Evolutionary conservation across 208 protist species (phyloP), one percentile per base, ranked within the genome.

Genomic region (Angomonas ambiguus): DNA sequence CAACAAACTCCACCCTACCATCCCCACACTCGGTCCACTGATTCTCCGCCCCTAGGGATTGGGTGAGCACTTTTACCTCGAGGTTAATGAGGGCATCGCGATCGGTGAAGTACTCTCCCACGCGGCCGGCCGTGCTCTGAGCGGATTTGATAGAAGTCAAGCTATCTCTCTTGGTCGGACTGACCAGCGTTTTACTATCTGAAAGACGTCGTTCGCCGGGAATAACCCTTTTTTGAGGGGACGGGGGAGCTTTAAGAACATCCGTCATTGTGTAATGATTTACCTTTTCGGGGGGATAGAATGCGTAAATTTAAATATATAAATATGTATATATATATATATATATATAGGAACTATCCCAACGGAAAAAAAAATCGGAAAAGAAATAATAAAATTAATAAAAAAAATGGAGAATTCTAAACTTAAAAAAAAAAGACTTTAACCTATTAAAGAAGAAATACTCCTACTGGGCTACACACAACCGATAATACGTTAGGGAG

Each of bases 21-120:
- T 87, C 81, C 0, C 83, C 87, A 27, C 76, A 73, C 69, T 90
- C 76, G 0, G 55, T 71, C 84, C 87, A 93, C 71, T 88, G 74
- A 53, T 88, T 91, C 61, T 87, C 79, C 16, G 76, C 74, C 2
- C 87, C 87, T 20, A 93, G 68, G 0, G 74, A 53, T 71, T 93
- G 87, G 18, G 79, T 82, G 13, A 93, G 82, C 32, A 88, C 80
- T 62, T 88, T 87, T 22, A 91, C 87, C 48, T 87, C 80, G 2
- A 90, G 61, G 62, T 87, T 87, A n/a, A 93, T 55, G 1, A 93
- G 69, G 10, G 69, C 65, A 28, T 55, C 76, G 56, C 28, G 53
- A 28, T 59, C 28, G 6, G 35, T 63, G 11, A 63, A 42, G 31
- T 31, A 6, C 18, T 32, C 22, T 13, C 38, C 32, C 25, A 41